Base-by-base conservation (phyloP, 768 basidiomycete genomes). In the Russula compacta region DNA sequence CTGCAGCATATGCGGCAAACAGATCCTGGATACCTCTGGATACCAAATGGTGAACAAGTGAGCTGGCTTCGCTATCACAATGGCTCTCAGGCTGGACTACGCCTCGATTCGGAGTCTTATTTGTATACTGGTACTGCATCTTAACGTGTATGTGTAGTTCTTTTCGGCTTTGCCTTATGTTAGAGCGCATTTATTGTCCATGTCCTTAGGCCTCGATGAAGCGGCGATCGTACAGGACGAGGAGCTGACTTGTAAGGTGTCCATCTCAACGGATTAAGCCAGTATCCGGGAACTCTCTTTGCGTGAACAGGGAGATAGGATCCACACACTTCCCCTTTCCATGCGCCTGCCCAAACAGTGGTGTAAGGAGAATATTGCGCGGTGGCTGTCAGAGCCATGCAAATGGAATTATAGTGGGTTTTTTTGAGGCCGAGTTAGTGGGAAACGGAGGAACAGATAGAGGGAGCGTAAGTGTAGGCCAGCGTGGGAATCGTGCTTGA, bases 21-120 rank as follows among this genome's bases (percentile, higher is more conserved):
- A 86, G 70, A 89, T 93, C 60, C 78, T 92, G 33, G 90, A 93
- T 71, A 93, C 88, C 8, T 81, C 83, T 7, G 83, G 87, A 67
- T 92, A 92, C 71, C 82, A 80, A 53, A 93, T 93, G 90, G 89
- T 89, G 24, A 83, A 81, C 76, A 92, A 92, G 73, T 92, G 61
- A 63, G n/a, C 10, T 17, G 77, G n/a, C n/a, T 21, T 14, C 14
- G n/a, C 15, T 21, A 14, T 46, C n/a, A 12, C 38, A 39, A 51
- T 6, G 7, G 6, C 21, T 21, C 32, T 29, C 24, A 29, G 24
- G 24, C 24, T 35, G 39, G 36, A 17, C n/a, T 48, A 38, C n/a
- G 24, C 44, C 42, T 53, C 38, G 15, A 52, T 38, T 14, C 6
- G 24, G 17, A 40, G 44, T 52, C 43, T 38, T n/a, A 38, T 55